phyloP scores from a whole-genome alignment of 83 land plant genomes.

The Picea engelmannii region DNA sequence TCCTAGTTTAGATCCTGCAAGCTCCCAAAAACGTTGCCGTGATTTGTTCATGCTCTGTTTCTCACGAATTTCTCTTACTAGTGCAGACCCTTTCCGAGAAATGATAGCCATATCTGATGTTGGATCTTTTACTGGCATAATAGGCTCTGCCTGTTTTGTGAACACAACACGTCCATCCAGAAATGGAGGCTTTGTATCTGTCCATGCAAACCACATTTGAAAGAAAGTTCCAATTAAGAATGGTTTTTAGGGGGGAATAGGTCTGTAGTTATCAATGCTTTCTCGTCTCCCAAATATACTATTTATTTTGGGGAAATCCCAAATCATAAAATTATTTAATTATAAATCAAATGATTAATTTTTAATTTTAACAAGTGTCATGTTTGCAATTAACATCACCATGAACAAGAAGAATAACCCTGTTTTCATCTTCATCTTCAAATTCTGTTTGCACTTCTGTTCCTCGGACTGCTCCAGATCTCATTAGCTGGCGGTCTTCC shows the following conservation, averaged over 20 bases:
- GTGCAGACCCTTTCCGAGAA: slow-evolving; percentile 86
- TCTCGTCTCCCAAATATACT: background rate
- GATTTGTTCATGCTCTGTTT: slow-evolving; percentile 92
- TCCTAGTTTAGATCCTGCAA: slow-evolving; percentile 97
- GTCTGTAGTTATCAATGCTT: background rate
- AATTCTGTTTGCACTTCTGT: slow-evolving; percentile 92
- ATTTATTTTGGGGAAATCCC: background rate
- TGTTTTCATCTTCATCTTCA: slow-evolving; percentile 95
- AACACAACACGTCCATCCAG: slow-evolving; percentile 92
- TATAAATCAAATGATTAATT: background rate
- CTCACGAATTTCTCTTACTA: slow-evolving; percentile 90
- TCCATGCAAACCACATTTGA: slow-evolving; percentile 16
- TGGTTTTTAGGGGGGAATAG: background rate
- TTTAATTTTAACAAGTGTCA: background rate
- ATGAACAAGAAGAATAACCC: slow-evolving; percentile 96
- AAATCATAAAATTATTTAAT: background rate
- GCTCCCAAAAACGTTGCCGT: slow-evolving; percentile 97
- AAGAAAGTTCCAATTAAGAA: background rate
- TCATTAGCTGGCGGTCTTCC: slow-evolving; percentile 93
- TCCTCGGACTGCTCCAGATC: slow-evolving; percentile 96
- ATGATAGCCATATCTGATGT: slow-evolving; percentile 99
- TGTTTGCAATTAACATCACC: slow-evolving; percentile 44
- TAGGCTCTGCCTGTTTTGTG: slow-evolving; percentile 95
- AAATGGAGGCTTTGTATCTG: slow-evolving; percentile 98
- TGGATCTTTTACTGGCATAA: slow-evolving; percentile 95